Base-by-base conservation (phyloP, 176 grass and related monocot genomes). In the Oryza glumipatula region DNA sequence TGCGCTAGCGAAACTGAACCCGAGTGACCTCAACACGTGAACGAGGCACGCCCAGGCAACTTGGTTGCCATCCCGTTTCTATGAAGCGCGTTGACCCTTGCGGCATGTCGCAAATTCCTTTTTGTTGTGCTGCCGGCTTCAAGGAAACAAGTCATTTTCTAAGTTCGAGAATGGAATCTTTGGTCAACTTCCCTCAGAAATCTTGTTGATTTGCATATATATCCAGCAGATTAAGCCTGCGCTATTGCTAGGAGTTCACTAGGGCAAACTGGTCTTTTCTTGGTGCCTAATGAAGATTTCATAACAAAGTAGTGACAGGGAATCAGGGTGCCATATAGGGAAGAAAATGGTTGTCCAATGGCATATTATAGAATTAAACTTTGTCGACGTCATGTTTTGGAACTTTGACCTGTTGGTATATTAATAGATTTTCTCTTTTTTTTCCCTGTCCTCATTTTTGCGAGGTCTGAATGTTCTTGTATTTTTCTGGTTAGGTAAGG, bases 381-480 rank as follows among this genome's bases (percentile, higher is more conserved):
- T 58, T 58, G 52, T 21, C 5, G 16, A 8, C 9, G 58, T 11
- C 58, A 63, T 63, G 13, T 21, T 58, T 6, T 23, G 9, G 58
- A 23, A 23, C 56, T 60, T 60, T 21, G 58, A n/a, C n/a, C 3
- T 63, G 21, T 63, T 63, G 33, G 11, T 54, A 78, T 22, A 65
- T 44, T 11, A 65, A 44, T 28, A 60, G 7, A 44, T 63, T 10
- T 24, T 61, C 35, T 41, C 36, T 35, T 17, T 45, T 21, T n/a
- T 14, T 38, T 67, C 38, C 13, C 30, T 26, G 1, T 21, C 44
- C 63, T 66, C 26, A 70, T 70, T 81, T 81, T 81, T 39, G 17
- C 14, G 78, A 69, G 10, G 60, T 61, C 26, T 49, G 36, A 26
- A 74, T 46, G 7, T 71, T 67, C n/a, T 67, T 83, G 28, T 81